Evolutionary conservation across 108 stramenopile species (phyloP), one percentile per base, ranked within the genome.

Genomic region (Nitzschia inconspicua): DNA sequence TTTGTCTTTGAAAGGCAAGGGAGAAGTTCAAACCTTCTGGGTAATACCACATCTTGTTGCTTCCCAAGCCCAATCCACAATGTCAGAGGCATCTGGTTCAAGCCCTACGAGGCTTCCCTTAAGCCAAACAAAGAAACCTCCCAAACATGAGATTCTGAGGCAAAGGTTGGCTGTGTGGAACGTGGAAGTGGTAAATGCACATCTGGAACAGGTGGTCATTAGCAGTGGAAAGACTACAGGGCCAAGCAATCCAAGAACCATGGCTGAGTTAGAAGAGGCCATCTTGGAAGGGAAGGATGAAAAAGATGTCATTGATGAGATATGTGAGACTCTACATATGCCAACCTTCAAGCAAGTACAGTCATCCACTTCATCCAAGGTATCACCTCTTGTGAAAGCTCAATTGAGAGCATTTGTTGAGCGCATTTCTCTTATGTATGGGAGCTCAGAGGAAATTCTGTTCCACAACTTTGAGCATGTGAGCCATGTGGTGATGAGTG

Each of bases 1-100:
- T 11, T 22, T 52, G 13, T 27, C 50, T 27, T 14, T 52, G 13
- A 52, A 52, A 27, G 50, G 50, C 16, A 52, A 52, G 26, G 50
- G 50, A n/a, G n/a, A n/a, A n/a, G n/a, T n/a, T n/a, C n/a, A n/a
- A n/a, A n/a, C n/a, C n/a, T n/a, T n/a, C n/a, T 31, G 50, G 29
- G 25, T 11, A 30, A 13, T n/a, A 27, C 5, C 9, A 7, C 7
- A 46, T 46, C 8, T 19, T n/a, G n/a, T 14, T 7, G 26, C n/a
- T n/a, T n/a, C n/a, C n/a, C 50, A 6, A 52, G 23, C 10, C 11
- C 50, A 35, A 24, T 47, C 13, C 47, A 3, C 25, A 20, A 2
- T 24, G 47, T 22, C 22, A 47, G 47, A 11, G 36, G 13, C 13
- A 8, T 8, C 13, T 37, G 10, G 10, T 46, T 19, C 5, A 6